phyloP scores from a whole-genome alignment of 305 asterid species.

The Fraxinus albicans region DNA sequence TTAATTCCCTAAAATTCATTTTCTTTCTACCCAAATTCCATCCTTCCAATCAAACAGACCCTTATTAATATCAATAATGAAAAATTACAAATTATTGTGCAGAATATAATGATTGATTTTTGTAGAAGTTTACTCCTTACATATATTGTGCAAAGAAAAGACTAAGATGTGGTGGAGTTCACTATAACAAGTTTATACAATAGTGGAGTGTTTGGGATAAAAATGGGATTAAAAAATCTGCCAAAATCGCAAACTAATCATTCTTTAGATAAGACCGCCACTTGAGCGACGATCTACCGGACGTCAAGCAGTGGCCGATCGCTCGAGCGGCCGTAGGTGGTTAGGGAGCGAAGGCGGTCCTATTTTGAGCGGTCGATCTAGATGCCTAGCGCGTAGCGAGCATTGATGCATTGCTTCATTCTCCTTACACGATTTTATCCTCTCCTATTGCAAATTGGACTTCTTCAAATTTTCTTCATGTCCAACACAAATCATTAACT shows the following conservation, averaged over 20 bases:
- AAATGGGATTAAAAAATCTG: too few relatives aligned
- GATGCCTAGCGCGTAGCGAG: not conserved
- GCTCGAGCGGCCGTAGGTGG: not conserved
- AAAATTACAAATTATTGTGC: too few relatives aligned
- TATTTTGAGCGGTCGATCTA: not conserved
- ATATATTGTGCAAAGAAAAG: too few relatives aligned
- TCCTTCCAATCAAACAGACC: too few relatives aligned
- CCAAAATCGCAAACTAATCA: too few relatives aligned
- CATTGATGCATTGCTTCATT: not conserved
- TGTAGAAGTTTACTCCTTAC: too few relatives aligned
- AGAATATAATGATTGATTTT: too few relatives aligned
- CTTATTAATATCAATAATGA: too few relatives aligned
- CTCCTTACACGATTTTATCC: not conserved
- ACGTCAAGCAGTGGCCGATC: not conserved
- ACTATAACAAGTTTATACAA: not conserved
- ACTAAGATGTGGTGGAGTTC: not conserved
- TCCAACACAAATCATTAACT: not conserved
- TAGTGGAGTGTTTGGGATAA: not conserved
- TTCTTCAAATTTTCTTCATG: not conserved
- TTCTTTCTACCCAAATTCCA: too few relatives aligned
- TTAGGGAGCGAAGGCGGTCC: not conserved
- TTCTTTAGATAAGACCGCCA: not conserved
- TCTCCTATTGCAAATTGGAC: not conserved
- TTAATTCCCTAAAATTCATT: too few relatives aligned
- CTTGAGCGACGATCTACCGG: not conserved